phyloP scores from a whole-genome alignment of 805 yeast genomes.

The Schwanniomyces yamadae region DNA sequence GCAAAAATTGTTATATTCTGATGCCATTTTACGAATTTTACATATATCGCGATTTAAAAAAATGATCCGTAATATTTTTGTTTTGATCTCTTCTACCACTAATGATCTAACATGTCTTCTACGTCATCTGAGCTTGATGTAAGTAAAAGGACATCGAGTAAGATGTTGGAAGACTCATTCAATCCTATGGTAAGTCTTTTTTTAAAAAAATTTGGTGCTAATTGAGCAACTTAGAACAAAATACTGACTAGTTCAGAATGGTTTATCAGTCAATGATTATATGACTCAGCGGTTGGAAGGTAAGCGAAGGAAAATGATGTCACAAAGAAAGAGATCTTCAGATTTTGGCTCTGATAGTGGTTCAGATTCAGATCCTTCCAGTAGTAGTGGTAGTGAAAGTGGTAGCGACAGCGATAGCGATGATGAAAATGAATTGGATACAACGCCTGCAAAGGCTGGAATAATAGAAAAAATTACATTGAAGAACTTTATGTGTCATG shows the following conservation, averaged over 20 bases:
- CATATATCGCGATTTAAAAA: too few relatives aligned
- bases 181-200: slow-evolving; percentile 6
- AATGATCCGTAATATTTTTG: too few relatives aligned
- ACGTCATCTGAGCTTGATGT: too few relatives aligned
- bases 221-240: background rate
- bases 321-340: too few relatives aligned
- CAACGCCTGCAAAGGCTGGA: slow-evolving; percentile 52
- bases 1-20: too few relatives aligned
- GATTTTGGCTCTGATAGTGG: slow-evolving; percentile 11
- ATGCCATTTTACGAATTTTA: too few relatives aligned
- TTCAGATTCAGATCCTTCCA: slow-evolving; percentile 9
- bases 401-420: slow-evolving; percentile 10
- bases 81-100: too few relatives aligned
- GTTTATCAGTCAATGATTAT: slow-evolving; percentile 11
- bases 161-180: background rate
- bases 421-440: slow-evolving; percentile 11
- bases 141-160: background rate
- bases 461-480: slow-evolving; percentile 62
- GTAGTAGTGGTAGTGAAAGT: slow-evolving; percentile 6
- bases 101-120: too few relatives aligned
- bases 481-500: slow-evolving; percentile 88
- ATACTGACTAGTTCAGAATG: slow-evolving; percentile 7
- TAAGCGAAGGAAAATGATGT: slow-evolving; percentile 12
- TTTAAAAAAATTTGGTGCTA: background rate
- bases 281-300: slow-evolving; percentile 13